A percentile compares a stretch with the other conserved stretches of the same genome.
Conservation (phyloP, 768 basidiomycete species). For the Hysterangium stoloniferum region DNA sequence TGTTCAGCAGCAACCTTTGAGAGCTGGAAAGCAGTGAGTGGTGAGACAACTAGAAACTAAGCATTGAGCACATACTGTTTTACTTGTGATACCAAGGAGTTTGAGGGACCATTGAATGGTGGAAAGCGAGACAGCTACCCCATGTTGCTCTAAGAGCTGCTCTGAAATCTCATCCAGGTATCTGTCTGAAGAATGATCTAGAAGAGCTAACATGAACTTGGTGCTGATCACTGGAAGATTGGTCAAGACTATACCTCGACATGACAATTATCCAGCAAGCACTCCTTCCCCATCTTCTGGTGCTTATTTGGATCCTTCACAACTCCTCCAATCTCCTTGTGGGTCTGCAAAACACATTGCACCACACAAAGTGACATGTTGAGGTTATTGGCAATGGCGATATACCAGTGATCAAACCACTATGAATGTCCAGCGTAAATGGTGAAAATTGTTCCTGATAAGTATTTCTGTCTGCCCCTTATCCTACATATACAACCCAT, state of each 20-base stretch:
- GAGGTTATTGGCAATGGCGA: neutral
- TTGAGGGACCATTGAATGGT: neutral
- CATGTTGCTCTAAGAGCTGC: neutral
- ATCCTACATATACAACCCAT: no score
- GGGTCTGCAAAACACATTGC: neutral
- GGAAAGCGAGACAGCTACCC: neutral
- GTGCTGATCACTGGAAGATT: neutral
- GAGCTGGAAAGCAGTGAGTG: neutral
- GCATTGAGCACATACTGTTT: neutral
- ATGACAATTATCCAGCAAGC: neutral
- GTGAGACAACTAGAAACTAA: neutral
- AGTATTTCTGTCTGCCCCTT: no score
- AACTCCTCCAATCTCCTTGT: neutral
- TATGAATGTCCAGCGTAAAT: no score
- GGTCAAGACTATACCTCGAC: neutral
- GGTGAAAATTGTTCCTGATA: no score
- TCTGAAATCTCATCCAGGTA: constrained; percentile 1
- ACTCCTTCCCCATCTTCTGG: neutral
- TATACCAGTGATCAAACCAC: no score
- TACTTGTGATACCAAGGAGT: neutral
- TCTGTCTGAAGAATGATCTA: neutral
- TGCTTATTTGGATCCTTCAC: neutral
- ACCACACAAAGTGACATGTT: neutral
- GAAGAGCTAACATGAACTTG: neutral
- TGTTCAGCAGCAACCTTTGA: neutral